Evolutionary conservation across 306 rosid species (phyloP), one percentile per base, ranked within the genome.

Genomic region (Begonia peltatifolia): DNA sequence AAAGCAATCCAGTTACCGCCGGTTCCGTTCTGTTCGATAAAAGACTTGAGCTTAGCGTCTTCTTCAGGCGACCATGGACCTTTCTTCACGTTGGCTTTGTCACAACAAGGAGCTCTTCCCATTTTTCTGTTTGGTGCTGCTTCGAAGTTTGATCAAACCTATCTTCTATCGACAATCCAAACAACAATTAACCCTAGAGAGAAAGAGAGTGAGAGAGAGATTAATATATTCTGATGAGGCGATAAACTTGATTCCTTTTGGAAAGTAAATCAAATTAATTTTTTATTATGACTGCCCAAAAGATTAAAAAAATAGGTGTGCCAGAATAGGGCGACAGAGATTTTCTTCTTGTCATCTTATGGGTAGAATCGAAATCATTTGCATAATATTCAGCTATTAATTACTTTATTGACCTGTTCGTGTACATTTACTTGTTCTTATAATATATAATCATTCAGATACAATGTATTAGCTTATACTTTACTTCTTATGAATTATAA

Each of bases 31-130:
- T 80, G 48, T 44, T 87, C 89, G 63, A 87, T 87, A 61, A 78
- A 83, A 14, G 94, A 83, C 66, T 87, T 87, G 74, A 87, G 96
- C 63, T 78, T 83, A 41, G 77, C 50, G 17, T 87, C 96, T 83
- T 87, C 96, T 63, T 87, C 96, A 2, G 89, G 81, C 0, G 96
- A 83, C 96, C 96, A 87, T 12, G 94, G 96, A 0, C 96, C 96
- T 74, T 71, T 87, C 87, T 87, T 87, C 63, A 87, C 96, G 82
- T 83, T 87, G 63, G 96, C 90, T 71, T 87, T 87, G 77, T 87
- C 96, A 57, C 96, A 87, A 68, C 96, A 87, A 71, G 96, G 96
- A 69, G 96, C 96, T 64, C 96, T 83, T 13, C 96, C 96, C 96
- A 87, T 16, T 17, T 17, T 17, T 17, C 18, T 17, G 18, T 17